Evolutionary conservation across 1,139 yeast species (phyloP), one percentile per base, ranked within the genome.

Genomic region (Geotrichum restrictum): DNA sequence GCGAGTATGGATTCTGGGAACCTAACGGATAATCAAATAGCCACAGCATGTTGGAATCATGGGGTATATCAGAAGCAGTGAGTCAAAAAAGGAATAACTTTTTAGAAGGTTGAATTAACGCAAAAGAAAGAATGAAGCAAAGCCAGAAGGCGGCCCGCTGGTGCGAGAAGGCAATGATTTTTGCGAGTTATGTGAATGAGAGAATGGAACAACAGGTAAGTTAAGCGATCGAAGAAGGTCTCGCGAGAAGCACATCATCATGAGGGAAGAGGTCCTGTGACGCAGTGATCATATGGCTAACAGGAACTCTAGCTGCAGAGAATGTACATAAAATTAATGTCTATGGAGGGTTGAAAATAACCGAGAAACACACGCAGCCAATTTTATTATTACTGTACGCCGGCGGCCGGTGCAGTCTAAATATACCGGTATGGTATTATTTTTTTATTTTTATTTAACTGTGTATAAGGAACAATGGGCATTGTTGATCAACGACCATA

Each of bases 21-120:
- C n/a, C n/a, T 16, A 38, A 29, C 8, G n/a, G 37, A n/a, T 29
- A 19, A 31, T 46, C 11, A 24, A 24, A 24, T 32, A 45, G 54
- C 57, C 4, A 54, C 57, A 27, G 50, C 57, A n/a, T 54, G 57
- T 33, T 54, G 57, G 57, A 54, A 54, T 29, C 57, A 54, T 29
- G 57, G 57, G 5, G 52, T 54, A 1, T 51, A 54, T 31, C 55
- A 54, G 32, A 54, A 54, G 24, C 57, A 54, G 57, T 51, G 39
- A 45, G 57, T 51, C 11, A 13, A 16, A 24, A 24, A 24, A 24
- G 8, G 8, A 24, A 24, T 24, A 24, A 24, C 5, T 5, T 24
- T 8, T 24, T 24, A 5, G n/a, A n/a, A n/a, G n/a, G n/a, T 24
- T 8, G 29, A 24, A 8, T 8, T 24, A 24, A 24, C 29, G 8